Conservation (phyloP, 78 protist species). For the slime mould (Dictyostelium discoideum) region DNA sequence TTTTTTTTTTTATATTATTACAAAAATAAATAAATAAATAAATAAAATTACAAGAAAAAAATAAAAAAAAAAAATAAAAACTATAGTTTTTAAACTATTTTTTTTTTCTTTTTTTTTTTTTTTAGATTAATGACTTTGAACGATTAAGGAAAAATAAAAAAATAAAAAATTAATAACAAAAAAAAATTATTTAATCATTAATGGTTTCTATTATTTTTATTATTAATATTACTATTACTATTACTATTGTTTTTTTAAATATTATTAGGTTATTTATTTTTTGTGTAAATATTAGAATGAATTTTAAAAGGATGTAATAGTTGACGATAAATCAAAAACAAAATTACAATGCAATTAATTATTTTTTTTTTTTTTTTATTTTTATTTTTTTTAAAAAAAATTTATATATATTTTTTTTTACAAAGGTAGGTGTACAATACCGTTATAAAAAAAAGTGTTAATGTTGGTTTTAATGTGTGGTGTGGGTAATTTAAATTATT, state of each 20-base stretch:
- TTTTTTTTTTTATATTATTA: too few species aligned
- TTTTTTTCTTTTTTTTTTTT: too few species aligned
- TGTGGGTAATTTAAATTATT: background rate
- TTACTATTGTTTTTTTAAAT: background rate
- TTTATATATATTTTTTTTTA: background rate
- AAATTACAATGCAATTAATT: background rate
- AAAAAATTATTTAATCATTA: background rate
- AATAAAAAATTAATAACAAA: background rate
- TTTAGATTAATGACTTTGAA: background rate
- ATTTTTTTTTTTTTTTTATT: background rate
- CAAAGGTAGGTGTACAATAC: background rate
- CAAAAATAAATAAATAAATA: background rate
- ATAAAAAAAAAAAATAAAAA: too few species aligned
- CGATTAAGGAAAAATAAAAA: background rate
- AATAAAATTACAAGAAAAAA: background rate
- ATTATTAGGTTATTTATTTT: background rate
- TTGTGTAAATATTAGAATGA: background rate
- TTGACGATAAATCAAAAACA: slow-evolving; percentile 16
- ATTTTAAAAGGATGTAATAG: background rate
- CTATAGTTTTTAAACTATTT: too few species aligned
- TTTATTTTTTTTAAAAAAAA: too few species aligned
- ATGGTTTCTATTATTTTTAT: background rate
- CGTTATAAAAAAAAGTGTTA: background rate
- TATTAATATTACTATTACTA: background rate
- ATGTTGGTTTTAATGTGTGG: background rate